Base-by-base conservation (phyloP, 2,329 filamentous ascomycete species). In the Pseudogymnoascus sp. region DNA sequence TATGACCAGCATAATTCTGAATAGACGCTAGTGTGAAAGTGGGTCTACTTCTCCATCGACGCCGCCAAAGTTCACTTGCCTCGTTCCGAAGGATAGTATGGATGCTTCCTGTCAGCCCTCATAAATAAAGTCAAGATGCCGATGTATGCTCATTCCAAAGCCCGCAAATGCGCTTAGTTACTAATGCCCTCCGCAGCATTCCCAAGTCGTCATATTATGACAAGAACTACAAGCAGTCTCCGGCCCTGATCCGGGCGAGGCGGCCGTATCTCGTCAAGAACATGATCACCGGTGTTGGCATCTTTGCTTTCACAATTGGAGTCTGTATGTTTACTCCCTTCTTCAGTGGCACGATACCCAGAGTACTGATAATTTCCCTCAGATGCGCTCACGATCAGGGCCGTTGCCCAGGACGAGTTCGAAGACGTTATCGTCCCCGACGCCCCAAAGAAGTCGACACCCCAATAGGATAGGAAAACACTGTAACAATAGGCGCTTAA, bases 371-470 rank as follows among this genome's bases (percentile, higher is more conserved):
- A 85, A 21, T 35, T 2, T 10, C 38, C 31, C 16, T 8, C 64
- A 89, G 87, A 90, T 72, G 77, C 81, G 62, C 90, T 84, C 74
- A 90, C 87, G 43, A 88, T 99, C 73, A 84, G 81, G 68, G 91
- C 91, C 62, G 90, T 99, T 72, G 91, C 93, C 45, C 94, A 97
- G 77, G 94, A 97, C 75, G 91, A 97, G 68, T 99, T 99, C 78
- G 90, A 92, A 63, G 94, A 99, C 73, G 92, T 97, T 69, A 87
- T 91, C 73, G 88, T 97, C 38, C 94, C 94, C 29, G 89, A 91
- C 45, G 66, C 68, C 10, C 67, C 70, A 26, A 64, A 60, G 60
- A 68, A 70, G 63, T 61, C 65, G 62, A 65, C 68, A 52, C 59
- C 49, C 49, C 49, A 55, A 5, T 37, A 41, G 52, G 31, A 59